Evolutionary conservation across 192 early-diverging fungal species (phyloP), one percentile per base, ranked within the genome.

Genomic region (Thamnidium elegans): DNA sequence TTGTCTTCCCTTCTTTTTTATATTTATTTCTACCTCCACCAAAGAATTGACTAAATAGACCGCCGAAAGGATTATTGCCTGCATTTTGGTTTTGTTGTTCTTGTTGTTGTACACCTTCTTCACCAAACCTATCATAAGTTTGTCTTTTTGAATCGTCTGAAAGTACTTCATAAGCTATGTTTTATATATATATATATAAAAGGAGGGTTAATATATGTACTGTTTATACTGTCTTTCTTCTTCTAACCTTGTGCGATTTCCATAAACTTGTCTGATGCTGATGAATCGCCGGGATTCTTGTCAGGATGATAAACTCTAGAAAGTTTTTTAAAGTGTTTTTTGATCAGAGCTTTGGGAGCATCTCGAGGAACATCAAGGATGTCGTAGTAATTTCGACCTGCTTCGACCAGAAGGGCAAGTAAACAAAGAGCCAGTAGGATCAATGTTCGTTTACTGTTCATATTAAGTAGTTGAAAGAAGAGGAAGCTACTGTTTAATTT

Each of bases 101-200:
- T 3, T 79, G 74, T 60, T 83, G 76, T 71, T 96, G 90, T 50
- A 99, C 81, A 10, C 95, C 97, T 61, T 99, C 97, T 73, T 97
- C 95, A 45, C 97, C 97, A 65, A 94, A 95, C 36, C 89, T 85
- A 77, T 99, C 96, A 75, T 99, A 98, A 44, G 94, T 89, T 19
- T 86, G 76, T 55, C 53, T 55, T 15, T 31, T 30, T 8, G 26
- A 23, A 31, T 55, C 53, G 32, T 55, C 53, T n/a, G 53, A 55
- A 32, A 55, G 53, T n/a, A 95, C 92, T 71, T 95, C 92, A 67
- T 99, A 99, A 1, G 97, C 97, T 93, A 66, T 7, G 4, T 39
- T 46, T 7, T 15, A 6, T 4, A 11, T 11, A 21, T 15, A 6
- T 4, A 11, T 11, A 21, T 32, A 15, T 3, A 13, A 17, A 32